These are phyloP conservation scores for Fusarium tanahbumbuense DNA, from an alignment of 2,329 filamentous ascomycete genomes.

Conservation along the genomic window DNA sequence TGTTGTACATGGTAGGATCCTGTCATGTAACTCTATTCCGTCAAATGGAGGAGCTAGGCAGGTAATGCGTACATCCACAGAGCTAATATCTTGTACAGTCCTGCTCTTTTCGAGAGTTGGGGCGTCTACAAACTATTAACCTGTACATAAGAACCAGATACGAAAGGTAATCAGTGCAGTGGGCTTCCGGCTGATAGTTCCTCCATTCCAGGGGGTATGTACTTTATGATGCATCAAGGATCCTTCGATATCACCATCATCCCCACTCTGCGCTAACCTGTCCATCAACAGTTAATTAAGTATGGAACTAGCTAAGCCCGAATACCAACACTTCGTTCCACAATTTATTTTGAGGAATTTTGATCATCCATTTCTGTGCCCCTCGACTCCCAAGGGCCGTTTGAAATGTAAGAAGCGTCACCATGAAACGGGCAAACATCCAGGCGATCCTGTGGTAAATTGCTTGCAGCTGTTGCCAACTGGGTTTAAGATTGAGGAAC, in stretches of 20 bases:
- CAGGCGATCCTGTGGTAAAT: fast-evolving
- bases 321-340: background rate
- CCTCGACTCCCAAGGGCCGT: background rate
- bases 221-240: background rate
- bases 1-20: no score
- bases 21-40: no score
- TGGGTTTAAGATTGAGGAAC: background rate
- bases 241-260: background rate
- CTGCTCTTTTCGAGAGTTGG: no score
- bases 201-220: background rate
- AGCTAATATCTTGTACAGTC: no score
- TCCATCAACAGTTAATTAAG: background rate
- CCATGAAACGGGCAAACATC: background rate
- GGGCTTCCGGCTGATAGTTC: background rate
- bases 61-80: no score
- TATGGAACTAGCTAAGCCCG: background rate
- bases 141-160: no score
- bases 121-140: no score
- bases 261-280: background rate
- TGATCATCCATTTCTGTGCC: background rate
- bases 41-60: no score
- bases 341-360: background rate
- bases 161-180: no score
- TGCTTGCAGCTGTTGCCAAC: background rate
- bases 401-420: background rate